Base-by-base conservation (phyloP, 2,329 filamentous ascomycete genomes). In the Alternaria triticimaculans region DNA sequence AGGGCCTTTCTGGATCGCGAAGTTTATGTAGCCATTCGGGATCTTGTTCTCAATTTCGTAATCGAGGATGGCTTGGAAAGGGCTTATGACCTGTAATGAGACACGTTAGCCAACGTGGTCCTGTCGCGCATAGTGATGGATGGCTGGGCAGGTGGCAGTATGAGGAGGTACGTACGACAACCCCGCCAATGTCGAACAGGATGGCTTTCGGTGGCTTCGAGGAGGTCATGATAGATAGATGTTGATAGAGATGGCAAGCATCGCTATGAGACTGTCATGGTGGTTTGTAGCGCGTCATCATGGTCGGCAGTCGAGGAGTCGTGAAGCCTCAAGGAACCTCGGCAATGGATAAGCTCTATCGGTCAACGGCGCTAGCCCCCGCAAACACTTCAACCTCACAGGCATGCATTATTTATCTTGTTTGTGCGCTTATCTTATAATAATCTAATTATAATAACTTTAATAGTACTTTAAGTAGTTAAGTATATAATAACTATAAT, bases 111-210 rank as follows among this genome's bases (percentile, higher is more conserved):
- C 21, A 28, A 46, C 9, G 25, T 15, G 5, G n/a, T 54, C 25
- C 33, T 33, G 21, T 45, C 20, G n/a, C 10, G 30, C 6, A 33
- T n/a, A 46, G 12, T 54, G 21, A 26, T 14, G 46, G n/a, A n/a
- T 25, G 28, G 20, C 11, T 20, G 21, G 43, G 49, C 43, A 30
- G 28, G 11, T 30, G 28, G 28, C 30, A 26, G 33, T 49, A 46
- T 55, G 21, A 20, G 18, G 51, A 20, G 33, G 55, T 37, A 89
- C 93, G 85, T 90, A 97, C 95, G 86, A 93, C 96, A 72, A 99
- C 96, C 66, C 96, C 96, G 43, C 96, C 96, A 71, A 99, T 96
- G 81, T 99, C 96, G 80, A 98, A 98, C 21, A 99, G 85, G 1
- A 81, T 72, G n/a, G 78, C 79, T 14, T 68, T 74, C 7, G 72